A percentile compares a stretch with the other conserved stretches of the same genome.
Evolutionary conservation across 2,329 filamentous ascomycete species (phyloP).

Genomic region (Aspergillus brasiliensis): DNA sequence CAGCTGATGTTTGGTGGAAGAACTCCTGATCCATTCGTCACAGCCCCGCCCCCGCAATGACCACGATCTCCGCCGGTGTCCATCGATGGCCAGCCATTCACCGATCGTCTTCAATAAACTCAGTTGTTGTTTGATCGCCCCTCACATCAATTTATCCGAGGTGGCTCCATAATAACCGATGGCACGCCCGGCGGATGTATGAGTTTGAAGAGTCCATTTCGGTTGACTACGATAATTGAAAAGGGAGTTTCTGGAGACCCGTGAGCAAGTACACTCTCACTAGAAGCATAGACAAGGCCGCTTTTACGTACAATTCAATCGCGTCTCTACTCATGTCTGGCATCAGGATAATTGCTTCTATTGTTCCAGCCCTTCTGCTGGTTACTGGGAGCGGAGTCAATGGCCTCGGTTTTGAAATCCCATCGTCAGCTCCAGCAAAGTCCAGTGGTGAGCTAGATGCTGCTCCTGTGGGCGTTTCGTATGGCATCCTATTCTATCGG

Average conservation of each 20-base stretch:
- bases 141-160: conserved; percentile 5
- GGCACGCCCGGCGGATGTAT: not conserved
- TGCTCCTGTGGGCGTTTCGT: conserved; percentile 52
- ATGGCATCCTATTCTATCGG: conserved; percentile 20
- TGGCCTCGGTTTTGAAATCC: conserved; percentile 39
- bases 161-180: conserved; percentile 4
- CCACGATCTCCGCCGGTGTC: conserved; percentile 1
- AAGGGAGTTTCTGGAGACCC: not conserved
- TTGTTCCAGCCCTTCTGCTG: not conserved
- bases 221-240: not conserved
- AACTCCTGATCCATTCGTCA: not conserved
- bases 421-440: conserved; percentile 35
- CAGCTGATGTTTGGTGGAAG: conserved; percentile 6
- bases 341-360: not conserved
- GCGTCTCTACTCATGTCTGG: not conserved
- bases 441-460: conserved; percentile 37
- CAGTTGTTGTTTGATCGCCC: not conserved
- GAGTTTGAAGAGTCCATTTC: not conserved
- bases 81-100: not conserved
- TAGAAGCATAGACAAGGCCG: not conserved
- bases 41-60: not conserved
- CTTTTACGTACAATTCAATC: not conserved
- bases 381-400: not conserved
- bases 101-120: not conserved
- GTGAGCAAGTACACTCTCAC: not conserved